Evolutionary conservation across 2,329 filamentous ascomycete genomes (phyloP).

Genomic region (Lasiodiplodia citricola): DNA sequence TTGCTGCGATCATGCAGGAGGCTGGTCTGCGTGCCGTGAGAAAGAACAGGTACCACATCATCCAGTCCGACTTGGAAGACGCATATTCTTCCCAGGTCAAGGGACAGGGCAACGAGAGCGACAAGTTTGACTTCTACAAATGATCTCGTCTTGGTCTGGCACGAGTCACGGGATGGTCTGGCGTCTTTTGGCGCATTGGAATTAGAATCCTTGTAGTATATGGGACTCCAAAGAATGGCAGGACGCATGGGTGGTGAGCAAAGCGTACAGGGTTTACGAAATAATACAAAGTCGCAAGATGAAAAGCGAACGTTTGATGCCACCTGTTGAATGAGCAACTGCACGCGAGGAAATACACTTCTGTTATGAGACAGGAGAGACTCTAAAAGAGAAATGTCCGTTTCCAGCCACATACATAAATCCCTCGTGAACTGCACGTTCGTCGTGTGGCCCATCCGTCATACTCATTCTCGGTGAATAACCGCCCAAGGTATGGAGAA

Average conservation of each 20-base stretch:
- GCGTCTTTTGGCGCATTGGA: constrained; percentile 15
- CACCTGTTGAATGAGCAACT: no score
- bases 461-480: constrained; percentile 53
- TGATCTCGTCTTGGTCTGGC: constrained; percentile 28
- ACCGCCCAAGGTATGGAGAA: background rate
- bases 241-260: background rate
- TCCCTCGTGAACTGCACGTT: constrained; percentile 52
- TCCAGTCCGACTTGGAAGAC: constrained; percentile 94
- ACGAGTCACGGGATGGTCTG: constrained; percentile 13
- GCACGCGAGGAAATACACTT: background rate
- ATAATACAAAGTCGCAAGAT: background rate
- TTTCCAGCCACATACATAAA: constrained; percentile 50
- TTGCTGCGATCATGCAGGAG: constrained; percentile 99
- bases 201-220: constrained; percentile 24
- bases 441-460: constrained; percentile 54
- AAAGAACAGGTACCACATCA: constrained; percentile 99
- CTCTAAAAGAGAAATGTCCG: constrained; percentile 46
- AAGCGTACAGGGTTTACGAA: constrained; percentile 16
- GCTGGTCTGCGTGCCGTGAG: constrained; percentile 90
- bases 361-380: constrained; percentile 25
- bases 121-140: constrained; percentile 75
- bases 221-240: background rate
- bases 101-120: constrained; percentile 68
- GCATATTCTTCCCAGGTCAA: constrained; percentile 98
- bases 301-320: background rate